Evolutionary conservation across 1,284 basidiomycete genomes (phyloP).

Genomic region (Apiotrichum sp.): DNA sequence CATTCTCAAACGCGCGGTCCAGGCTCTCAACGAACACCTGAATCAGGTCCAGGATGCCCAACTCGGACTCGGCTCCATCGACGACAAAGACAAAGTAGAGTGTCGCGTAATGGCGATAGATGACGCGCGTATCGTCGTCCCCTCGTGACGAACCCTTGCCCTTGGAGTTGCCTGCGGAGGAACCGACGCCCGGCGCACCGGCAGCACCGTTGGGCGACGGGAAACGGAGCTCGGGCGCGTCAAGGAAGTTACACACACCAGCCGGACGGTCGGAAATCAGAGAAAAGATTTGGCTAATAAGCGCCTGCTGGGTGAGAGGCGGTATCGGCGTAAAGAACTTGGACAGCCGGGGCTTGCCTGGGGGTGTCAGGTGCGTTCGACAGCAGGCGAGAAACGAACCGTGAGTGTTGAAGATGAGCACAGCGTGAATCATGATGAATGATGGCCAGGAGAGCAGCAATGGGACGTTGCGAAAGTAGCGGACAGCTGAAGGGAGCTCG

Average conservation of each 20-base stretch:
- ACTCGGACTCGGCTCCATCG: conserved; percentile 87
- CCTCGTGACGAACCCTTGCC: conserved; percentile 21
- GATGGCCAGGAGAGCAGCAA: background rate
- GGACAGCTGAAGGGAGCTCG: too few relatives aligned
- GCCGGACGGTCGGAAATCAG: conserved; percentile 69
- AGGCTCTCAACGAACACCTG: conserved; percentile 98
- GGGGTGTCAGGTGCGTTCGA: conserved; percentile 50
- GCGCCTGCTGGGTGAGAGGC: conserved; percentile 58
- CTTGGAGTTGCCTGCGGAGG: conserved; percentile 1
- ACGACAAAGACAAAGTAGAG: conserved; percentile 97
- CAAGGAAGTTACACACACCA: conserved; percentile 84
- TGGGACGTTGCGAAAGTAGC: background rate
- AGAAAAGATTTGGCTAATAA: conserved; percentile 77
- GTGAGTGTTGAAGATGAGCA: conserved; percentile 61
- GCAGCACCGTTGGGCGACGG: conserved; percentile 28
- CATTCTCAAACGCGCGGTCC: conserved; percentile 94
- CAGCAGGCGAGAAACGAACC: conserved; percentile 55
- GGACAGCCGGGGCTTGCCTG: conserved; percentile 81
- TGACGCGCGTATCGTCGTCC: conserved; percentile 48
- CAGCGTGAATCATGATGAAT: conserved; percentile 73
- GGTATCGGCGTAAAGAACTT: conserved; percentile 92
- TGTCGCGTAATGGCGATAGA: conserved; percentile 73
- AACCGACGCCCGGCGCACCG: conserved; percentile 4
- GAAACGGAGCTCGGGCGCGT: conserved; percentile 70
- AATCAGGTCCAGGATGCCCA: conserved; percentile 93